Percentiles rank a stretch among this genome's conserved stretches.
phyloP scores from a whole-genome alignment of 2,329 filamentous ascomycete genomes.

The Scedosporium dehoogii region DNA sequence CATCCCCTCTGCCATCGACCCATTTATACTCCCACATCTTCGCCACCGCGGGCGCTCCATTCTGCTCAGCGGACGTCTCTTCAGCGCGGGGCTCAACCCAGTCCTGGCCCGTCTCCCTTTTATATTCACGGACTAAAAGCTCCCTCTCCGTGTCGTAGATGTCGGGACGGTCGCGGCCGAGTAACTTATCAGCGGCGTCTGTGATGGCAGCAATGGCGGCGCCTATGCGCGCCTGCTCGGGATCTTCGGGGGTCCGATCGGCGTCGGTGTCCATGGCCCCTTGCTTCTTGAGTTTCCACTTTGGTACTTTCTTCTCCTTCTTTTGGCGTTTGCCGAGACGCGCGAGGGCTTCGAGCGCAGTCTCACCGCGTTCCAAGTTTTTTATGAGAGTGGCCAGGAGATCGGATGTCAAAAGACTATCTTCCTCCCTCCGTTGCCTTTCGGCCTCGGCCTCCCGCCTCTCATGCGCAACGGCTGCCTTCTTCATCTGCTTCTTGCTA shows the following conservation, averaged over 20 bases:
- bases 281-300: slow-evolving; percentile 63
- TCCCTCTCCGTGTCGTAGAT: slow-evolving; percentile 88
- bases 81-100: slow-evolving; percentile 51
- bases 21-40: slow-evolving; percentile 84
- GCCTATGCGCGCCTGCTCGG: slow-evolving; percentile 59
- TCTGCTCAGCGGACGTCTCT: slow-evolving; percentile 13
- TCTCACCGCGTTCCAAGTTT: slow-evolving; percentile 70
- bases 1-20: slow-evolving; percentile 77
- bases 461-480: slow-evolving; percentile 77
- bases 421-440: slow-evolving; percentile 61
- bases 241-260: slow-evolving; percentile 42
- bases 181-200: slow-evolving; percentile 76
- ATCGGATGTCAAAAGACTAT: slow-evolving; percentile 63
- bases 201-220: slow-evolving; percentile 74
- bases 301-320: slow-evolving; percentile 47
- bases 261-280: slow-evolving; percentile 62
- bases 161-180: slow-evolving; percentile 75
- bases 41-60: slow-evolving; percentile 5
- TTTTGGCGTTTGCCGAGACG: slow-evolving; percentile 61
- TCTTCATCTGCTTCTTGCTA: slow-evolving; percentile 87
- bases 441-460: slow-evolving; percentile 70
- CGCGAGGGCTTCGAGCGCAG: slow-evolving; percentile 76
- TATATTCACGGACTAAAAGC: slow-evolving; percentile 70
- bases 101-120: slow-evolving; percentile 74
- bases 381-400: slow-evolving; percentile 64